Evolutionary conservation across 192 early-diverging fungal genomes (phyloP), one percentile per base, ranked within the genome.

Genomic region (Coemansia guatemalensis): DNA sequence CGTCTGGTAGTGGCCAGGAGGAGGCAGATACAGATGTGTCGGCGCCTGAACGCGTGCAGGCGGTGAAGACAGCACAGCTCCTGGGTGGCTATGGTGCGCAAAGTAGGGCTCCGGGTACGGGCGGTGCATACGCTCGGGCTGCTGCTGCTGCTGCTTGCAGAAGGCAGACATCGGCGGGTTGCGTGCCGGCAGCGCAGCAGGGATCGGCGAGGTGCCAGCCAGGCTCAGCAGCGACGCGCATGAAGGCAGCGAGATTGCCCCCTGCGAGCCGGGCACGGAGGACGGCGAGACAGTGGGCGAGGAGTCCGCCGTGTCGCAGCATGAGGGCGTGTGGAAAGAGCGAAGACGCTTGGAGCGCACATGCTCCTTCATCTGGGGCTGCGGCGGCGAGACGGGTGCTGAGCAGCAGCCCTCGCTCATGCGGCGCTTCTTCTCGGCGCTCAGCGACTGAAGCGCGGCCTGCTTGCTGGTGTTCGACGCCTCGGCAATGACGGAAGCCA

Each of bases 181-280:
- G 53, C 39, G 53, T 14, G 53, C n/a, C 25, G 53, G 53, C 23
- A 30, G 9, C 17, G 48, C 11, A 12, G 60, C 48, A 11, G 60
- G 51, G 51, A 54, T 27, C 5, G 73, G 55, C 53, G 67, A 69
- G 14, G 44, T 62, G 64, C 59, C 71, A 6, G 77, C 77, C 62
- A 79, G 58, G 62, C 77, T 79, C 26, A 79, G 64, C 60, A 79
- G 77, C 65, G 71, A 73, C 17, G 77, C 77, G 44, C 77, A 79
- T 33, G 77, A 79, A 0, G 77, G 77, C 68, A 79, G 68, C 55
- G 77, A 79, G 52, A 79, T 70, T 12, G 51, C 17, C 51, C 18
- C 23, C 23, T 35, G 50, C 33, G 61, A 39, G 27, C 27, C 23
- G 30, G 48, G 32, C 56, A 48, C 32, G 23, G 24, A 56, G 17